phyloP scores from a whole-genome alignment of 148 eudicot species.

The Dysphania ambrosioides region DNA sequence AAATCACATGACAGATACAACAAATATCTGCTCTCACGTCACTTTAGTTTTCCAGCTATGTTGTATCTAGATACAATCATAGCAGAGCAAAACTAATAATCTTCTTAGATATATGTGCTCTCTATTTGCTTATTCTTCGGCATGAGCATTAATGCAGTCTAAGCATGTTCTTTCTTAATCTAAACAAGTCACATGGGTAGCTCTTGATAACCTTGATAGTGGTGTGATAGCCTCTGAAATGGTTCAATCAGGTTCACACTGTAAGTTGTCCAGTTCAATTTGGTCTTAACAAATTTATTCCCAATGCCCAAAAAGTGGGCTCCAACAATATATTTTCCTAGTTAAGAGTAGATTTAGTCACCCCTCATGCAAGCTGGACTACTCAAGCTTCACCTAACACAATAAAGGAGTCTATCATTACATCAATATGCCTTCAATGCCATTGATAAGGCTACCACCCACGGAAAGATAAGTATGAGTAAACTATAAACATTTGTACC shows the following conservation, averaged over 20 bases:
- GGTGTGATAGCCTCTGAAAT: neutral
- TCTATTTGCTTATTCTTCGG: neutral
- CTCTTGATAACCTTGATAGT: neutral
- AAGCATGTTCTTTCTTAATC: neutral
- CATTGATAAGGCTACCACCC: too few species aligned
- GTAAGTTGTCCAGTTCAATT: neutral
- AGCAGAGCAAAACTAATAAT: neutral
- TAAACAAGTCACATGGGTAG: neutral
- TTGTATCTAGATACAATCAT: neutral
- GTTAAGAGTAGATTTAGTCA: too few species aligned
- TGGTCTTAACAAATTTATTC: too few species aligned
- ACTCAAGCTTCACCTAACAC: too few species aligned
- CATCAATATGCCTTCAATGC: too few species aligned
- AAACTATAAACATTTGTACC: too few species aligned
- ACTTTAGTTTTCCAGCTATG: neutral
- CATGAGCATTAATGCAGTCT: neutral
- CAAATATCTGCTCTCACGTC: neutral
- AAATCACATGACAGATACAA: neutral
- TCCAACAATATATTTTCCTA: too few species aligned
- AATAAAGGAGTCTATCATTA: too few species aligned
- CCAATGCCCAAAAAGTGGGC: too few species aligned
- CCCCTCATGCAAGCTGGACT: too few species aligned
- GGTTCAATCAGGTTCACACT: neutral
- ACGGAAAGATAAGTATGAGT: too few species aligned
- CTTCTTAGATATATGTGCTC: neutral